Base-by-base conservation (phyloP, 2,329 filamentous ascomycete species). In the Cryphonectria nitschkei region DNA sequence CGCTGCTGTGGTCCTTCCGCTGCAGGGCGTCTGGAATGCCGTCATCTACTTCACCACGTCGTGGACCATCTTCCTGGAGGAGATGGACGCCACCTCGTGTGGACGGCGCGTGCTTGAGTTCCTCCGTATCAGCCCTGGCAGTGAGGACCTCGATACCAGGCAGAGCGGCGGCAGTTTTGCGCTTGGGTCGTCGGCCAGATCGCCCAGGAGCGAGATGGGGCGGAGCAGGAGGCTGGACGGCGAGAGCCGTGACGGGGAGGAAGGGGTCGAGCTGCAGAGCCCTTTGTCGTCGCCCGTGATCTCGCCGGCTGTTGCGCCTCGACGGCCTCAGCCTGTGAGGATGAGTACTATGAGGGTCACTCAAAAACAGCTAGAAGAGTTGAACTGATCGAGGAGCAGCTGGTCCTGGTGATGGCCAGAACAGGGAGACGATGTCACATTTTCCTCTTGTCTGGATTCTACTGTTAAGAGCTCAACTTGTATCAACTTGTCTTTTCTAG, bases 1-100 rank as follows among this genome's bases (percentile, higher is more conserved):
- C 1, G 90, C 90, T 8, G 90, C 91, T 2, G 84, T 93, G 1
- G 92, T 95, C 0, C 83, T 95, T 4, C 92, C 93, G 0, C 83
- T 94, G 1, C 93, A 95, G 78, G 93, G 93, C 0, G 87, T 94
- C 43, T 95, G 93, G 92, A 95, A 95, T 77, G 87, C 89, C 41
- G 82, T 93, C 67, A 93, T 96, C 69, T 95, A 94, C 80, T 88
- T 92, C 72, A 86, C 87, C 6, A 92, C 92, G 1, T 93, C 85
- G 74, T 86, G 83, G 81, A 65, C 32, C 0, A 74, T 80, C 58
- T 81, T 84, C 68, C 68, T 69, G 56, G 71, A 72, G 69, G 71
- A 72, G 71, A 67, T 72, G 69, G 71, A 72, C 62, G 50, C 63
- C 7, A 68, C 71, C 26, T 19, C n/a, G 5, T 37, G 19, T 1